phyloP scores from a whole-genome alignment of 2,329 filamentous ascomycete species.

The Neobulgaria alba region DNA sequence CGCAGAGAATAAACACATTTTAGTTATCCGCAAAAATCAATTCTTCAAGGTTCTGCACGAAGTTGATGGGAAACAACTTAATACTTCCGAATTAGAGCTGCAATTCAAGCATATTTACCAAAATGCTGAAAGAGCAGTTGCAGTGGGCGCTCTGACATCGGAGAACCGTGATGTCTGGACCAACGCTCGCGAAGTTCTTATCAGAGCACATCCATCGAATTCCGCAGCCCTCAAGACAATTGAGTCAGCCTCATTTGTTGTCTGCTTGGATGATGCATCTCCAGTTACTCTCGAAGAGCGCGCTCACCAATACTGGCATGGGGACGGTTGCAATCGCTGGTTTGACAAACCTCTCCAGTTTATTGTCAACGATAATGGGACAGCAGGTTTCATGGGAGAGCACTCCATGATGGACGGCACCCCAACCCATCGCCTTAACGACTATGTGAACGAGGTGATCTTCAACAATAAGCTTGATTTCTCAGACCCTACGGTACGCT shows the following conservation, averaged over 20 bases:
- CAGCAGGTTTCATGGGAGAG: slow-evolving; percentile 94
- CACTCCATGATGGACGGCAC: slow-evolving; percentile 99
- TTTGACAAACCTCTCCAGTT: slow-evolving; percentile 98
- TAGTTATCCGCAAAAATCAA: slow-evolving; percentile 90
- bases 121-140: slow-evolving; percentile 60
- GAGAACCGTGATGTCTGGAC: slow-evolving; percentile 94
- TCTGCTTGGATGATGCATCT: slow-evolving; percentile 86
- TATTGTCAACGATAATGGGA: slow-evolving; percentile 96
- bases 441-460: slow-evolving; percentile 86
- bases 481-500: slow-evolving; percentile 62
- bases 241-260: slow-evolving; percentile 80
- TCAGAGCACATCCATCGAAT: slow-evolving; percentile 72
- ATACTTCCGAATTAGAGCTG: slow-evolving; percentile 78
- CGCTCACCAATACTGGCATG: slow-evolving; percentile 95
- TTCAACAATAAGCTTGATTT: slow-evolving; percentile 93
- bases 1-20: slow-evolving; percentile 73
- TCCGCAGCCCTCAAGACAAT: slow-evolving; percentile 69
- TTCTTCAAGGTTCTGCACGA: slow-evolving; percentile 90
- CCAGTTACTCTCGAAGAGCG: slow-evolving; percentile 94
- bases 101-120: slow-evolving; percentile 84
- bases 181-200: slow-evolving; percentile 67
- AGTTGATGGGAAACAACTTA: slow-evolving; percentile 75
- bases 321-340: slow-evolving; percentile 92
- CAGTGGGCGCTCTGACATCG: slow-evolving; percentile 77
- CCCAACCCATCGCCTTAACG: slow-evolving; percentile 91